Evolutionary conservation across 352 stramenopile species (phyloP).

Genomic region (Globisporangium splendens): DNA sequence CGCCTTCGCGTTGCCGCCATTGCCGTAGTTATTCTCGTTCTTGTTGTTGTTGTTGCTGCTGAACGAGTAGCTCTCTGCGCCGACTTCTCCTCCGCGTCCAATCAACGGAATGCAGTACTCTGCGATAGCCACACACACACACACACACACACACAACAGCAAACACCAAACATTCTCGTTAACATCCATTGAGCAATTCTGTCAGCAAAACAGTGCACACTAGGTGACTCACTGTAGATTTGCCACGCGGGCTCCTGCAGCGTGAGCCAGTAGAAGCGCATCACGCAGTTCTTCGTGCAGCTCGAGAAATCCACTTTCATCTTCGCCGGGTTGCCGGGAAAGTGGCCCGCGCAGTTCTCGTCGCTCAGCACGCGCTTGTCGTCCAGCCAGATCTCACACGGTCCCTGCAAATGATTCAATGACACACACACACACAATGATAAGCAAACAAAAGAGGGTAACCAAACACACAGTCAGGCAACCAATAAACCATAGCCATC

Average conservation of each 20-base stretch:
- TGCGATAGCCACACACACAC: neutral
- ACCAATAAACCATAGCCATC: neutral
- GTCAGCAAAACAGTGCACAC: neutral
- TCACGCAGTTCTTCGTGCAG: neutral
- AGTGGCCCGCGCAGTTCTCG: conserved; percentile 31
- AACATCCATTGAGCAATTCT: too few relatives aligned
- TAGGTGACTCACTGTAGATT: neutral
- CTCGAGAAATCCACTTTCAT: neutral
- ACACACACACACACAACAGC: too few relatives aligned
- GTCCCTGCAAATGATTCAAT: conserved; percentile 29
- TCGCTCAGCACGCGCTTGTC: conserved; percentile 41
- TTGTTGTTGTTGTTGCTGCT: too few relatives aligned
- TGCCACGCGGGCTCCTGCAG: conserved; percentile 2
- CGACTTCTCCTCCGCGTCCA: neutral
- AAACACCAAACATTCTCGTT: too few relatives aligned
- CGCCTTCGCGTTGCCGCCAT: too few relatives aligned
- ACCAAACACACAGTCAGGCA: neutral
- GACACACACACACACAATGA: neutral
- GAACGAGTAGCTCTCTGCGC: too few relatives aligned
- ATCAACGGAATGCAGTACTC: neutral
- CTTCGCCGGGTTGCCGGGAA: neutral
- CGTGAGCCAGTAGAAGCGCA: conserved; percentile 19
- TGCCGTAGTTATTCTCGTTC: too few relatives aligned
- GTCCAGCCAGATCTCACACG: conserved; percentile 59
- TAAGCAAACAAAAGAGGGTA: neutral